Evolutionary conservation across 2,329 filamentous ascomycete species (phyloP), one percentile per base, ranked within the genome.

Genomic region (Claviceps sp.): DNA sequence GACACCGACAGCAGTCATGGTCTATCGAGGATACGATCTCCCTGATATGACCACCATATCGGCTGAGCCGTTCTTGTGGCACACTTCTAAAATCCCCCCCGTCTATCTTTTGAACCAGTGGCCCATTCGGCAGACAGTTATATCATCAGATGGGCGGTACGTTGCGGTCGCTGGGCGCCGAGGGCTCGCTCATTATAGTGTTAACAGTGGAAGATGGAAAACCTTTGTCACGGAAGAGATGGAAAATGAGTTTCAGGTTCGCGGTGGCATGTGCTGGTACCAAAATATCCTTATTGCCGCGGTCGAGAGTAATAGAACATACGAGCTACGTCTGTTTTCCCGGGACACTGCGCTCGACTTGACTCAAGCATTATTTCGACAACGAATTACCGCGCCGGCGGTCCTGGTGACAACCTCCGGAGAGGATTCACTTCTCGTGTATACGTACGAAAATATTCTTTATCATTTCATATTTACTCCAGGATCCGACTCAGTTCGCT

Each of bases 241-340:
- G 62, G 93, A 97, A 67, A 89, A 90, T 60, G 88, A 90, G 56
- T 98, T 98, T 64, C 82, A 89, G 24, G 88, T 98, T 14, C 78
- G 90, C 56, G 93, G 93, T 48, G 93, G 93, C 6, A 95, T 98
- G 90, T 97, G 91, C 65, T 98, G 93, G 93, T 90, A 95, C 64
- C 89, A 95, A 58, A 91, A 98, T 68, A 87, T 97, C 37, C 75
- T 98, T 17, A 87, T 97, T 52, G 90, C 89, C 41, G 89, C 91
- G 4, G 84, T 96, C n/a, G 93, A 98, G 67, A 83, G 81, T 51
- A 87, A 86, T 58, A 80, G 83, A 58, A 82, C 82, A 22, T 89
- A 89, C 61, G 86, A 95, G 71, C 70, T 98, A 48, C 86, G 93
- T n/a, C 75, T 98, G 16, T 97, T 91, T 67, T 95, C 91, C 1